Evolutionary conservation across 805 yeast species (phyloP).

Genomic region (Saturnispora sekii): DNA sequence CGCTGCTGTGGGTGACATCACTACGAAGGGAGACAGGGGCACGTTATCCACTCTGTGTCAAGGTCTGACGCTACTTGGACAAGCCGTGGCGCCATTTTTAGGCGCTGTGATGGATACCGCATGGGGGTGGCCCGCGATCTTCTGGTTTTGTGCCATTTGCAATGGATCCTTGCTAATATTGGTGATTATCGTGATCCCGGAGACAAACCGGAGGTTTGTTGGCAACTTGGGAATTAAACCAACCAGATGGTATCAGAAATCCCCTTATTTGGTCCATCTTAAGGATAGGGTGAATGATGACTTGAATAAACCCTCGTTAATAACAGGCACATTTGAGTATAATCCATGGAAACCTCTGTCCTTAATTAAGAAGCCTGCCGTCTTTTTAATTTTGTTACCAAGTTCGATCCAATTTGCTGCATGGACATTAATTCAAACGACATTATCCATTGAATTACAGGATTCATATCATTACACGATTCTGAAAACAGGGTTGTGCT

Average conservation of each 20-base stretch:
- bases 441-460: slow-evolving; percentile 48
- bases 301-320: not conserved
- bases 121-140: slow-evolving; percentile 68
- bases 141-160: slow-evolving; percentile 65
- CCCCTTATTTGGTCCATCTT: slow-evolving; percentile 33
- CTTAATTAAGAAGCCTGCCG: slow-evolving; percentile 18
- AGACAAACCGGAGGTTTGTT: slow-evolving; percentile 60
- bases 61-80: slow-evolving; percentile 62
- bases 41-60: slow-evolving; percentile 53
- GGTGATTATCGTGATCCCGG: slow-evolving; percentile 48
- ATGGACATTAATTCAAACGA: slow-evolving; percentile 64
- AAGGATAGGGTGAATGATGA: slow-evolving; percentile 18
- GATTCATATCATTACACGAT: slow-evolving; percentile 41
- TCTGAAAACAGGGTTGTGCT: slow-evolving; percentile 57
- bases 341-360: slow-evolving; percentile 22
- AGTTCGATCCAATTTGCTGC: slow-evolving; percentile 54
- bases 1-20: slow-evolving; percentile 68
- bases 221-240: slow-evolving; percentile 70
- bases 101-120: slow-evolving; percentile 44
- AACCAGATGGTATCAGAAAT: slow-evolving; percentile 27
- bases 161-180: slow-evolving; percentile 33
- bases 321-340: slow-evolving; percentile 12
- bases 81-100: slow-evolving; percentile 71
- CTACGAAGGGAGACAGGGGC: slow-evolving; percentile 60
- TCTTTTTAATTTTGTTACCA: slow-evolving; percentile 40